phyloP scores from a whole-genome alignment of 768 basidiomycete genomes.

The Boletus rubescentipes region DNA sequence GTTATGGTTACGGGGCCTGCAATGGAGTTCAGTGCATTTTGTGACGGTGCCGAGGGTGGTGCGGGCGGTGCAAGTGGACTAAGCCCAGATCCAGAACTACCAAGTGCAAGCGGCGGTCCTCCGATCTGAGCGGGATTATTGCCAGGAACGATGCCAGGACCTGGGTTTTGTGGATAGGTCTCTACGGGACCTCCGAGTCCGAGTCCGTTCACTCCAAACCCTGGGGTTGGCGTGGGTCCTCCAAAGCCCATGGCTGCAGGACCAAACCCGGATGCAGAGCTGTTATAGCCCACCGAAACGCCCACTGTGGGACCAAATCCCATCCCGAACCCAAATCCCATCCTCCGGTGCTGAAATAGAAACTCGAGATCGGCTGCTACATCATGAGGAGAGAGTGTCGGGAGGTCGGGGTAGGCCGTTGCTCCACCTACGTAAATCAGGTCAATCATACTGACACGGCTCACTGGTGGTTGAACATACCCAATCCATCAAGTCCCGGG shows the following conservation, averaged over 20 bases:
- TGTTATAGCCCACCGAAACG: slow-evolving; percentile 21
- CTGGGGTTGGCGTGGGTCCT: slow-evolving; percentile 12
- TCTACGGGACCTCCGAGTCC: slow-evolving; percentile 19
- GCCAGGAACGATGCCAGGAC: slow-evolving; percentile 11
- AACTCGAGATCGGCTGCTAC: slow-evolving; percentile 54
- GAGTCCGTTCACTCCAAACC: slow-evolving; percentile 24
- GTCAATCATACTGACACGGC: slow-evolving; percentile 8
- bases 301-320: slow-evolving; percentile 25
- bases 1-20: slow-evolving; percentile 5
- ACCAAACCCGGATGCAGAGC: slow-evolving; percentile 15
- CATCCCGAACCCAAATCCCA: slow-evolving; percentile 27
- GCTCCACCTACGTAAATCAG: slow-evolving; percentile 42
- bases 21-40: slow-evolving; percentile 5
- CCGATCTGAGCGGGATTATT: slow-evolving; percentile 9
- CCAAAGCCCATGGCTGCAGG: slow-evolving; percentile 18
- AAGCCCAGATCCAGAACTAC: slow-evolving; percentile 10
- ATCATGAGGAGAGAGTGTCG: slow-evolving; percentile 47
- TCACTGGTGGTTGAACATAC: slow-evolving; percentile 8
- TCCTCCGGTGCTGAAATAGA: slow-evolving; percentile 43
- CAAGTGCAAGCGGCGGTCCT: slow-evolving; percentile 2
- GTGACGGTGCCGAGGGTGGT: slow-evolving; percentile 9
- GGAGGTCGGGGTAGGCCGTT: slow-evolving; percentile 33
- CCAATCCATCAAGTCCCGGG: slow-evolving; percentile 20
- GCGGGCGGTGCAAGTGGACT: slow-evolving; percentile 5
- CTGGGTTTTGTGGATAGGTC: slow-evolving; percentile 14